phyloP scores from a whole-genome alignment of 805 yeast species.

The Grigorovia yakushimaensis region DNA sequence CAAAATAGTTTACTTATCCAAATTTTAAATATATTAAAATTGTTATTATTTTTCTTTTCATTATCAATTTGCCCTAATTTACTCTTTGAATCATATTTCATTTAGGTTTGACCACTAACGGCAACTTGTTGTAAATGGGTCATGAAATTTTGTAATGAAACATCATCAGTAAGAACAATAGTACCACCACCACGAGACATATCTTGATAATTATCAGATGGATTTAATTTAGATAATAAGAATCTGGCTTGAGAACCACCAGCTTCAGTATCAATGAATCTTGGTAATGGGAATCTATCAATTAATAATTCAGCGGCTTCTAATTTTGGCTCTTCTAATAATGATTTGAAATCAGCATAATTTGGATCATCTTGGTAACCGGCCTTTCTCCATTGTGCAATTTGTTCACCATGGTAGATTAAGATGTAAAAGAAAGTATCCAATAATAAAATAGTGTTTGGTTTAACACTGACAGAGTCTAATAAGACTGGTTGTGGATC shows the following conservation, averaged over 20 bases:
- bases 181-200: slow-evolving; percentile 45
- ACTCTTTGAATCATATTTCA: neutral
- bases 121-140: slow-evolving; percentile 86
- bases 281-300: slow-evolving; percentile 94
- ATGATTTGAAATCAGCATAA: slow-evolving; percentile 75
- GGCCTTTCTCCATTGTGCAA: slow-evolving; percentile 93
- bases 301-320: slow-evolving; percentile 89
- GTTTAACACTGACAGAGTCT: slow-evolving; percentile 86
- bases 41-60: neutral
- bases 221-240: slow-evolving; percentile 88
- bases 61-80: neutral
- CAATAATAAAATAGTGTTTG: slow-evolving; percentile 74
- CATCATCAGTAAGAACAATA: slow-evolving; percentile 93
- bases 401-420: slow-evolving; percentile 88
- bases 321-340: slow-evolving; percentile 78
- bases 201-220: slow-evolving; percentile 71
- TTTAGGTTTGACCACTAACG: slow-evolving; percentile 40
- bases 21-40: neutral
- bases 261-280: slow-evolving; percentile 94
- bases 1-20: neutral
- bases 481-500: slow-evolving; percentile 87
- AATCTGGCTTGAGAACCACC: slow-evolving; percentile 99
- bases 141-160: slow-evolving; percentile 90
- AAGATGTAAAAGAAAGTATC: slow-evolving; percentile 96
- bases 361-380: slow-evolving; percentile 90